Conservation (phyloP, 2,329 filamentous ascomycete species). For the Microcyclospora pomicola region DNA sequence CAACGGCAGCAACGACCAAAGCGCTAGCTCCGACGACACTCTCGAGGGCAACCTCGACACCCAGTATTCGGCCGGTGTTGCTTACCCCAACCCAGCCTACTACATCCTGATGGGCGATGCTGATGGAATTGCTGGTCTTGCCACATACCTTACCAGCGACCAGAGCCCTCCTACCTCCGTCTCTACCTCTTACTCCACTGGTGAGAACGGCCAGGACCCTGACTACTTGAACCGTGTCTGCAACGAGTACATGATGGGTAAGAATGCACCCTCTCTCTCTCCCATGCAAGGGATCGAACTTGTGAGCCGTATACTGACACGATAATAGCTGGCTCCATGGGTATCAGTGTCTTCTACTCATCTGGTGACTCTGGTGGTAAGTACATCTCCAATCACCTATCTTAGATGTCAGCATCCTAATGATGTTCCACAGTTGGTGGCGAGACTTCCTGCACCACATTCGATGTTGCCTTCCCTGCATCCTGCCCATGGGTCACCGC, state of each 20-base stretch:
- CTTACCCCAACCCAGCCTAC: slow-evolving; percentile 29
- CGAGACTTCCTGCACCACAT: slow-evolving; percentile 24
- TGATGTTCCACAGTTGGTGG: slow-evolving; percentile 27
- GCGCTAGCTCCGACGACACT: no score
- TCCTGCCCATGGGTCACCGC: slow-evolving; percentile 34
- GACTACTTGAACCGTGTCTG: slow-evolving; percentile 50
- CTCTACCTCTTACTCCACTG: slow-evolving; percentile 49
- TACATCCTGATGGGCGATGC: slow-evolving; percentile 23
- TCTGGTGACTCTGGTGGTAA: slow-evolving; percentile 46
- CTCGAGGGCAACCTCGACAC: slow-evolving; percentile 1
- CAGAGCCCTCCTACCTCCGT: slow-evolving; percentile 25
- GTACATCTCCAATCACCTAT: slow-evolving; percentile 25
- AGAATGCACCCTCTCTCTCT: slow-evolving; percentile 48
- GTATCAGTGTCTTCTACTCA: slow-evolving; percentile 31
- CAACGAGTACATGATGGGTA: slow-evolving; percentile 47
- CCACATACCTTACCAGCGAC: no score
- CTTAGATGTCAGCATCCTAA: no score
- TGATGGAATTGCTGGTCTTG: no score
- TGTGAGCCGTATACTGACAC: no score
- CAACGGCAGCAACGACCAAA: no score
- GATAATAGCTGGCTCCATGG: no score
- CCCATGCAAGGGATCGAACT: no score
- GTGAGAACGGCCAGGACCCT: slow-evolving; percentile 43
- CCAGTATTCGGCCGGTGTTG: slow-evolving; percentile 5
- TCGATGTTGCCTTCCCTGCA: slow-evolving; percentile 33